Evolutionary conservation across 1,284 basidiomycete species (phyloP), one percentile per base, ranked within the genome.

Genomic region (Sutorius eximius): DNA sequence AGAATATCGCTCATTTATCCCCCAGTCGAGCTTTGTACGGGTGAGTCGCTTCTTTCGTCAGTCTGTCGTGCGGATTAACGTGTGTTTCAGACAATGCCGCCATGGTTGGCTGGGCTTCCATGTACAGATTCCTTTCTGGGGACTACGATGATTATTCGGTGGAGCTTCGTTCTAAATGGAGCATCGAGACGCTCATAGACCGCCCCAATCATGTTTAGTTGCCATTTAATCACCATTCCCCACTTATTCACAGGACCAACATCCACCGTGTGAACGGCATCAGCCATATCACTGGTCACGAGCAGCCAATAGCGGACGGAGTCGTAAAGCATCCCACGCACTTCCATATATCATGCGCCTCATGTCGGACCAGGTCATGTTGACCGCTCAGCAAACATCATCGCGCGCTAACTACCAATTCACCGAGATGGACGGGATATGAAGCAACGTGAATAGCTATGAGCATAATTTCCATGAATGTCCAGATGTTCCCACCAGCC

Each of bases 71-170:
- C 34, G 32, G 37, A 41, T 48, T 57, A 5, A 56, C 18, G 22
- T 24, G 29, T 18, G 44, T 52, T 22, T 10, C 59, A 93, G 95
- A 97, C 64, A 98, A 97, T 67, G 95, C 95, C 0, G 94, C 85
- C 1, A 98, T 98, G 95, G 91, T 98, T 59, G 95, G 82, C 1
- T 95, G 89, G 89, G 87, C 93, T 7, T 87, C 91, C 0, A 87
- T 95, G 78, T 73, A 89, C 59, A 82, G 93, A 12, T 88, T 96
- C 58, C 76, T 87, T n/a, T 74, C 73, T 0, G 75, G 74, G 3
- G 82, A 87, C 59, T 73, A 78, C 40, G 94, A 97, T 61, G 77
- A 76, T 29, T 91, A 84, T 67, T 77, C 74, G 34, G 80, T 85
- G 18, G 77, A 77, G 43, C 73, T 83, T 15, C 73, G 75, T 29